Evolutionary conservation across 768 basidiomycete species (phyloP).

Genomic region (Naematelia aurantialba): DNA sequence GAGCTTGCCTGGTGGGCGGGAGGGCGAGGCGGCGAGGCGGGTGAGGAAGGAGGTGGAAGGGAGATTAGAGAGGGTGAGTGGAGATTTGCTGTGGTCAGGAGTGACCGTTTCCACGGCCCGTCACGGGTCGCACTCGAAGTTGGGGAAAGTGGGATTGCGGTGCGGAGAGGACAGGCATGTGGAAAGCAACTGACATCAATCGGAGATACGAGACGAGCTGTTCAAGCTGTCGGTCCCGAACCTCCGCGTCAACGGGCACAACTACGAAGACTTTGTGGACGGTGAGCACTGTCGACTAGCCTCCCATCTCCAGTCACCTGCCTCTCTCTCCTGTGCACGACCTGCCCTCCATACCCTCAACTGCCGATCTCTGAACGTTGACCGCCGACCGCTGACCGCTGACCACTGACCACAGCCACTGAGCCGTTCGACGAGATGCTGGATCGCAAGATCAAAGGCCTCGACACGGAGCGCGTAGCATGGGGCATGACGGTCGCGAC

Average conservation of each 20-base stretch:
- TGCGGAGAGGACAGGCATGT: neutral
- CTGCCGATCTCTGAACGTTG: too few species aligned
- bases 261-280: slow-evolving; percentile 63
- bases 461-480: slow-evolving; percentile 68
- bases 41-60: slow-evolving; percentile 39
- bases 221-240: slow-evolving; percentile 67
- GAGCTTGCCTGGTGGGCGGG: slow-evolving; percentile 49
- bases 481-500: slow-evolving; percentile 71
- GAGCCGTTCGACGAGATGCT: slow-evolving; percentile 83
- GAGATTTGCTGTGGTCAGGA: too few species aligned
- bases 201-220: slow-evolving; percentile 58
- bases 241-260: slow-evolving; percentile 73
- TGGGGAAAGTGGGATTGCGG: neutral
- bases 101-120: too few species aligned
- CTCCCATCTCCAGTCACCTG: neutral
- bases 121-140: neutral
- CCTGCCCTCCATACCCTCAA: neutral
- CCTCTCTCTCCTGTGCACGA: neutral
- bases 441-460: slow-evolving; percentile 74
- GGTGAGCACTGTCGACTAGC: slow-evolving; percentile 36
- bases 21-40: slow-evolving; percentile 56
- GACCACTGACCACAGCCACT: slow-evolving; percentile 55
- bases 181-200: slow-evolving; percentile 4
- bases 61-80: slow-evolving; percentile 35
- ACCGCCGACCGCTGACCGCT: too few species aligned